Base-by-base conservation (phyloP, 495 filamentous ascomycete species). In the Evansstolkia leycettana region DNA sequence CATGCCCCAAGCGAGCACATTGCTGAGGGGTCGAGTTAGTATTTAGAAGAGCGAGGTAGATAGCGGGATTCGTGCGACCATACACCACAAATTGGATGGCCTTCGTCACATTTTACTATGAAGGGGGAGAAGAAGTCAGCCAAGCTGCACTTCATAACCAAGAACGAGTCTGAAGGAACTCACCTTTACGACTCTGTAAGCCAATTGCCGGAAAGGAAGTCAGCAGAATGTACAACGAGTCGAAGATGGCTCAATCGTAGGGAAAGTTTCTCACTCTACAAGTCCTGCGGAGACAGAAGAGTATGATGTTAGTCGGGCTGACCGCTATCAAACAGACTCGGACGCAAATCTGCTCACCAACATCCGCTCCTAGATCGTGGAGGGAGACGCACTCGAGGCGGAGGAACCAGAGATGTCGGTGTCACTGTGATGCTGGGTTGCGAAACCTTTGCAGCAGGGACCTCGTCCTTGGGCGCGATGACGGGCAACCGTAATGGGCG, bases 1-100 rank as follows among this genome's bases (percentile, higher is more conserved):
- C 49, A 50, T 76, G 70, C 14, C 69, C 65, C 9, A 76, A 55
- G 31, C 72, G 60, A 23, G 62, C 55, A 48, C 72, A 76, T 64
- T 73, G 70, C 70, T 72, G 39, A 7, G 35, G 41, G 32, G 11
- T 43, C 17, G 2, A 18, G 12, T 6, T 23, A 19, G 28, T 13
- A n/a, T 6, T 28, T 15, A 25, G 14, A 33, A 37, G 29, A 18
- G 33, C 33, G 30, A 0, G 27, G 31, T 32, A 33, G 39, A 44
- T 27, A 18, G 42, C 41, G 44, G 46, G 33, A 23, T 7, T 12
- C 15, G n/a, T n/a, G n/a, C n/a, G n/a, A 5, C 31, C 55, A 43
- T 62, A 68, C 65, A 58, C 65, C 67, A 40, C 68, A 72, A 40
- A 62, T 62, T 12, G 68, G 68, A 38, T 66, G 62, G 33, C 55